Conservation (phyloP, 139 green algal genomes). For the Yamagishiella unicocca region DNA sequence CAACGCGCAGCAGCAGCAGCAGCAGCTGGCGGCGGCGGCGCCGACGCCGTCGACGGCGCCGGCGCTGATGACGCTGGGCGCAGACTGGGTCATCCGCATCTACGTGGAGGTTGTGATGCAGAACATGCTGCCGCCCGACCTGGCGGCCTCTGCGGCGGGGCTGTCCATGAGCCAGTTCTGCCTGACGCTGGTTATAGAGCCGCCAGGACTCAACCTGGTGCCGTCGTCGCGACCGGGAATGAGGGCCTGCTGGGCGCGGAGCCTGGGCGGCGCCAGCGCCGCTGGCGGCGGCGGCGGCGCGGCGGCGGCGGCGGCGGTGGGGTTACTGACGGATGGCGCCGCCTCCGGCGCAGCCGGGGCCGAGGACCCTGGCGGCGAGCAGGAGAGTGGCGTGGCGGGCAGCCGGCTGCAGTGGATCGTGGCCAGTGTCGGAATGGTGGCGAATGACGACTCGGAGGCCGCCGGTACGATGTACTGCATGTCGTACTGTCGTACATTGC, state of each 20-base stretch:
- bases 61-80: slow-evolving; percentile 71
- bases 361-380: background rate
- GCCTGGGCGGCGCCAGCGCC: slow-evolving; percentile 2
- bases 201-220: slow-evolving; percentile 49
- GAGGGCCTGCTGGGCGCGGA: slow-evolving; percentile 60
- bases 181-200: slow-evolving; percentile 74
- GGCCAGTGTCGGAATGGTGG: slow-evolving; percentile 32
- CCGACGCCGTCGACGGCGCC: slow-evolving; percentile 50
- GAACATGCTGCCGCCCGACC: slow-evolving; percentile 48
- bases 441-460: background rate
- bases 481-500: too few relatives aligned
- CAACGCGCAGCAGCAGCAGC: too few relatives aligned
- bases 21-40: slow-evolving; percentile 7
- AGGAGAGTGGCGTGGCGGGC: background rate
- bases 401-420: slow-evolving; percentile 68
- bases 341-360: background rate
- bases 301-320: background rate
- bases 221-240: slow-evolving; percentile 47
- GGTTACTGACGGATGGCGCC: background rate
- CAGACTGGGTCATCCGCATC: slow-evolving; percentile 71
- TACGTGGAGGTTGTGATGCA: slow-evolving; percentile 75
- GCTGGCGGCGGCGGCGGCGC: background rate
- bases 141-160: background rate
- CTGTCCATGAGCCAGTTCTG: slow-evolving; percentile 72
- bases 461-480: background rate